Evolutionary conservation across 2,329 filamentous ascomycete species (phyloP).

Genomic region (Pyricularia sp.): DNA sequence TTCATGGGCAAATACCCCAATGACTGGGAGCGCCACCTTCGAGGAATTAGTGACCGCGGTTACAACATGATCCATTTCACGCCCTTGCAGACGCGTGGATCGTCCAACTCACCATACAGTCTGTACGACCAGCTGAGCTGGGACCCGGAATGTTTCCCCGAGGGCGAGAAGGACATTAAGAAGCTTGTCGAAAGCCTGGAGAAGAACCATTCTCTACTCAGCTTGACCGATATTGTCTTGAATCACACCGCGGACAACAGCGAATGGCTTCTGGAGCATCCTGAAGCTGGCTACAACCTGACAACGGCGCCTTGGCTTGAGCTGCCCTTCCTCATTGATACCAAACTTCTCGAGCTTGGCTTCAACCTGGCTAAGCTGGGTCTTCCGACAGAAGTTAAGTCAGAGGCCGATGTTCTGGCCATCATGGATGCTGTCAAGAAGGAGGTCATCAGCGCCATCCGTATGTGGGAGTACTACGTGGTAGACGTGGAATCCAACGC

Average conservation of each 20-base stretch:
- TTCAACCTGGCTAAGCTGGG: constrained; percentile 60
- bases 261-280: constrained; percentile 87
- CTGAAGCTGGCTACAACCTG: constrained; percentile 91
- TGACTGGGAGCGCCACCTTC: constrained; percentile 84
- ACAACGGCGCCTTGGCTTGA: constrained; percentile 75
- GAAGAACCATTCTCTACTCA: constrained; percentile 72
- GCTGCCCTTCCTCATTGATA: constrained; percentile 53
- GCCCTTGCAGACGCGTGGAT: constrained; percentile 77
- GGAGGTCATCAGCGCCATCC: constrained; percentile 66
- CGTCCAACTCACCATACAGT: constrained; percentile 95
- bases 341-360: constrained; percentile 64
- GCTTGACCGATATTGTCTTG: constrained; percentile 91
- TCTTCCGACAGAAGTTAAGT: constrained; percentile 65
- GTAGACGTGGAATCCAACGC: constrained; percentile 68
- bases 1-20: constrained; percentile 91
- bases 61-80: constrained; percentile 99
- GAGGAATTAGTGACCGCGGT: constrained; percentile 78
- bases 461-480: constrained; percentile 90
- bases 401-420: constrained; percentile 60
- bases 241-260: constrained; percentile 97
- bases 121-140: constrained; percentile 87
- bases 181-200: constrained; percentile 75
- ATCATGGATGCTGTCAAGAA: constrained; percentile 81
- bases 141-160: constrained; percentile 73
- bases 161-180: constrained; percentile 73